Evolutionary conservation across 352 stramenopile species (phyloP), one percentile per base, ranked within the genome.

Genomic region (Phytopythium cucurbitacearum): DNA sequence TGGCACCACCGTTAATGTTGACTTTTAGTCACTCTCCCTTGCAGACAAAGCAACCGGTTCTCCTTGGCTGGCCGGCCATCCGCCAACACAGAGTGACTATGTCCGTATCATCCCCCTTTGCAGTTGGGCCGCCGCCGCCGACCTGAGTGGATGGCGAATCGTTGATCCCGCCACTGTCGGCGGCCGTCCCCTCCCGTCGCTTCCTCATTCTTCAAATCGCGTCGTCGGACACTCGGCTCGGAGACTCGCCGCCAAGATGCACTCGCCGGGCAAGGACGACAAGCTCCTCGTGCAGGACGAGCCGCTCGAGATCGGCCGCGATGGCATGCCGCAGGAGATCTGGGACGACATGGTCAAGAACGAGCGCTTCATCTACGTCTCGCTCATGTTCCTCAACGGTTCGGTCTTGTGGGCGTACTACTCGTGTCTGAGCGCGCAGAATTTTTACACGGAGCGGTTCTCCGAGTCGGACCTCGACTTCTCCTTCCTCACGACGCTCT

Each of bases 391-490:
- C 62, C 60, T 91, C 5, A 87, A 87, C 43, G 76, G 64, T 16
- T 79, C 80, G 2, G 76, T 87, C 34, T 63, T 91, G 32, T 91
- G 80, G 77, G 73, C 75, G 13, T 89, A 83, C 65, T 87, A 86
- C 57, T 87, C 75, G 63, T 91, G 77, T 47, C 59, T 91, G 40
- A 87, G 75, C 45, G 75, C 75, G 0, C 75, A 89, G 21, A 68
- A 86, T 50, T 91, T 83, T 48, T 87, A 89, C 58, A 53, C 49
- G 28, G 49, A 65, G 8, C 46, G 70, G 47, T 86, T 82, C 59
- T 57, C 72, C 2, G 53, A 67, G n/a, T 72, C 64, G 28, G 60
- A 57, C 0, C 62, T 80, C 40, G 52, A 73, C 49, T 87, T 86
- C 59, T 62, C 62, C 32, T 87, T 84, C 66, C 43, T 87, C 5